These are phyloP conservation scores for Rosa rugosa DNA, from an alignment of 306 rosid species.

Conservation along the genomic window DNA sequence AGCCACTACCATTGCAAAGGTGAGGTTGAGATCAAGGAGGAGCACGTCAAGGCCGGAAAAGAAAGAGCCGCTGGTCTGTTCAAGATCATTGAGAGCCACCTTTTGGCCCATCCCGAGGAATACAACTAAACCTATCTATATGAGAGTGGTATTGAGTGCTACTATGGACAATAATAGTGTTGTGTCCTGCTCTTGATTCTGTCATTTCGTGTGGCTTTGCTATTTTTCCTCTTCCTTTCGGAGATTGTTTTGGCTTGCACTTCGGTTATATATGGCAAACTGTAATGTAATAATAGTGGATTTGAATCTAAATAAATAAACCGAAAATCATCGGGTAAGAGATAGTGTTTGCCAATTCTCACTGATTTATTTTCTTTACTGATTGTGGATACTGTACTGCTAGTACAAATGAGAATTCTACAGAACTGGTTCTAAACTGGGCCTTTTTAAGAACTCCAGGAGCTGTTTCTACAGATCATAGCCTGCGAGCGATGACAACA, in stretches of 20 bases:
- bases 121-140: constrained; percentile 20
- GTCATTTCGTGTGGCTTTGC: neutral
- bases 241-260: neutral
- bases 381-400: too few relatives aligned
- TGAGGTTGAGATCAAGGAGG: constrained; percentile 27
- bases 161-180: neutral
- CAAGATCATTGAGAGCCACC: constrained; percentile 37
- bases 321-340: neutral
- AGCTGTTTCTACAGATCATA: too few relatives aligned
- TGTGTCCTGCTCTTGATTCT: constrained; percentile 1
- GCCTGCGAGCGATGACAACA: too few relatives aligned
- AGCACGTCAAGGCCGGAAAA: constrained; percentile 25
- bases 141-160: neutral
- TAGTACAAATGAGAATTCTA: too few relatives aligned
- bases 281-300: neutral
- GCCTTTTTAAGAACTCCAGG: too few relatives aligned
- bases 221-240: neutral
- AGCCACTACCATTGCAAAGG: constrained; percentile 35
- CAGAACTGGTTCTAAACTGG: too few relatives aligned
- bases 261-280: neutral
- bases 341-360: neutral
- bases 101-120: constrained; percentile 32
- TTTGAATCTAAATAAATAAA: neutral
- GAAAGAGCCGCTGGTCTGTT: constrained; percentile 29
- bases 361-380: too few relatives aligned